These are phyloP conservation scores for Dactylonectria macrodidyma DNA, from an alignment of 2,329 filamentous ascomycete species.

Conservation along the genomic window DNA sequence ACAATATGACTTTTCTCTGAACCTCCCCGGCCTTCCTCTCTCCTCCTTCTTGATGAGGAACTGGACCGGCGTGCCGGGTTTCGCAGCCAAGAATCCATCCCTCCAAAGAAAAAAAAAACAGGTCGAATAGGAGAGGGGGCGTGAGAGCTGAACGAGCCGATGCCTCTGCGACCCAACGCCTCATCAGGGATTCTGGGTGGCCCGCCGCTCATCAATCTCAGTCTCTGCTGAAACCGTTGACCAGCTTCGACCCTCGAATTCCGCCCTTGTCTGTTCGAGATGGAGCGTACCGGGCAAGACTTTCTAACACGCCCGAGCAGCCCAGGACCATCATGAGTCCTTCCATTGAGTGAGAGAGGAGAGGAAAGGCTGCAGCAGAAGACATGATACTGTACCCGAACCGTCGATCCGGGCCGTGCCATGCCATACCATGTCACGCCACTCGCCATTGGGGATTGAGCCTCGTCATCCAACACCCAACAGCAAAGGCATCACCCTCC, in stretches of 20 bases:
- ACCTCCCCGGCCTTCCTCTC: conserved; percentile 13
- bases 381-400: conserved; percentile 3
- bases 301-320: too few relatives aligned
- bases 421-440: conserved; percentile 20
- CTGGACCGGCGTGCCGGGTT: conserved; percentile 29
- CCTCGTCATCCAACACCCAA: conserved; percentile 17
- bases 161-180: conserved; percentile 5
- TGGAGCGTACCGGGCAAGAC: background rate
- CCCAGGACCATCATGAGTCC: background rate
- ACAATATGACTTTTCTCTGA: conserved; percentile 6
- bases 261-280: background rate
- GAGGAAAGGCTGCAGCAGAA: background rate
- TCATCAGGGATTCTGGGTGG: conserved; percentile 11
- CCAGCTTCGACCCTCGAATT: conserved; percentile 16
- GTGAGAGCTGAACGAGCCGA: conserved; percentile 14
- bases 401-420: background rate
- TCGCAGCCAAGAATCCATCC: conserved; percentile 14
- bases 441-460: conserved; percentile 20
- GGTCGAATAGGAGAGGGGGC: conserved; percentile 7
- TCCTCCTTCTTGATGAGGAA: conserved; percentile 26
- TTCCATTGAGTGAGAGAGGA: conserved; percentile 8
- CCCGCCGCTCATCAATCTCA: conserved; percentile 23
- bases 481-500: conserved; percentile 6
- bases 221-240: conserved; percentile 26
- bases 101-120: too few relatives aligned